Conservation (phyloP, 2,329 filamentous ascomycete species). For the Talaromyces sp. region DNA sequence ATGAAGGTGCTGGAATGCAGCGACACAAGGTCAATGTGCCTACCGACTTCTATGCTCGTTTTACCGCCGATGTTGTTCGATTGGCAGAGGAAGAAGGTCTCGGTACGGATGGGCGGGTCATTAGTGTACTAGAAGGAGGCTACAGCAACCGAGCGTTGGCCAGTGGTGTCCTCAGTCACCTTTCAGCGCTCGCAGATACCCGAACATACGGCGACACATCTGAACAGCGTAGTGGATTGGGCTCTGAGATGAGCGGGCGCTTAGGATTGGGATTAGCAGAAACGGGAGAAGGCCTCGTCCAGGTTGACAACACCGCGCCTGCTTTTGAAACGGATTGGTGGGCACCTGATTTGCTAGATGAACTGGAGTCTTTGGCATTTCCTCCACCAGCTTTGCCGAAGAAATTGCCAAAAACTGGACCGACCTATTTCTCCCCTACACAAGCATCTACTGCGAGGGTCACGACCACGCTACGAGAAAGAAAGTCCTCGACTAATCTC, state of each 20-base stretch:
- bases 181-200: constrained; percentile 70
- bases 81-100: constrained; percentile 76
- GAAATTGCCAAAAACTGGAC: constrained; percentile 54
- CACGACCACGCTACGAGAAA: constrained; percentile 61
- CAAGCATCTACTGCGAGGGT: constrained; percentile 82
- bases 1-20: constrained; percentile 90
- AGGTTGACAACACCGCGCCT: constrained; percentile 21
- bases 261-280: constrained; percentile 20
- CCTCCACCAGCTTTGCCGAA: constrained; percentile 47
- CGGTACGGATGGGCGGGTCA: constrained; percentile 74
- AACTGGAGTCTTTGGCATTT: constrained; percentile 60
- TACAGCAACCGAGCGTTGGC: constrained; percentile 89
- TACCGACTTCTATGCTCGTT: constrained; percentile 90
- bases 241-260: constrained; percentile 55
- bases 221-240: constrained; percentile 46
- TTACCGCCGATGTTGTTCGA: constrained; percentile 78
- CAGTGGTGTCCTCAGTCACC: constrained; percentile 84
- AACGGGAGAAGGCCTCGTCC: constrained; percentile 1
- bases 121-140: constrained; percentile 92
- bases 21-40: constrained; percentile 93
- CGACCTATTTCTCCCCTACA: constrained; percentile 82
- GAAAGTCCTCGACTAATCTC: constrained; percentile 35
- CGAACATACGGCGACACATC: constrained; percentile 27
- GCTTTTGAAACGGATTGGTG: constrained; percentile 70
- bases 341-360: constrained; percentile 61